These are phyloP conservation scores for Pythium phragmitis DNA, from an alignment of 352 stramenopile genomes.

Conservation along the genomic window DNA sequence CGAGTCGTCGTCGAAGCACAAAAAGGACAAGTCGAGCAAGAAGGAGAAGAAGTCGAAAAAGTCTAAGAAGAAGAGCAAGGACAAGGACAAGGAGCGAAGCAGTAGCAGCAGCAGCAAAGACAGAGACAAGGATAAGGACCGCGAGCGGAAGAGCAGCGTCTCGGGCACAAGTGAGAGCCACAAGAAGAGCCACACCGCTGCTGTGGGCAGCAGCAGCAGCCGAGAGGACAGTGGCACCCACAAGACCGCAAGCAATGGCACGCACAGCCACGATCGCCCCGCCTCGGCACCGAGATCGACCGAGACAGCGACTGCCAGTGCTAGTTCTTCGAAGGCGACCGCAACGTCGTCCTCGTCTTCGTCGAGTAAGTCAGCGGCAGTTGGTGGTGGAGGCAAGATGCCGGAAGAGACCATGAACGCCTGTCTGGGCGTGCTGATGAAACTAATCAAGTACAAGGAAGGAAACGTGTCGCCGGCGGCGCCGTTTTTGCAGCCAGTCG, in stretches of 20 bases:
- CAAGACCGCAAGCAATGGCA: neutral
- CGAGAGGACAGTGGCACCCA: neutral
- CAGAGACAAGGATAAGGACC: constrained; percentile 30
- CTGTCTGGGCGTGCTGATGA: constrained; percentile 71
- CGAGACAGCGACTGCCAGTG: neutral
- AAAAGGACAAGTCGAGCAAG: constrained; percentile 61
- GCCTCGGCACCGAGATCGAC: neutral
- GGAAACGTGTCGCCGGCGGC: constrained; percentile 63
- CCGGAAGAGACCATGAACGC: constrained; percentile 47
- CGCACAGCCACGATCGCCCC: neutral
- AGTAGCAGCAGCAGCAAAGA: constrained; percentile 10
- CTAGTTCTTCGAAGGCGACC: neutral
- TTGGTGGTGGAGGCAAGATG: constrained; percentile 39
- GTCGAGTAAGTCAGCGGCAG: neutral
- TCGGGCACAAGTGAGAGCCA: neutral
- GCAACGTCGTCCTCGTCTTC: neutral
- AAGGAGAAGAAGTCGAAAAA: constrained; percentile 62
- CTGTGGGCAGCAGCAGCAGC: neutral
- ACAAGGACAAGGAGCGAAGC: constrained; percentile 49
- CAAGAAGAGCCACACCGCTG: constrained; percentile 16
- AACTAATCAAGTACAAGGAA: constrained; percentile 87
- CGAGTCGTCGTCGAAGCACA: constrained; percentile 22
- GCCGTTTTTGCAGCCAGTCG: constrained; percentile 80
- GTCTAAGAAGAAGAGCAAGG: constrained; percentile 71
- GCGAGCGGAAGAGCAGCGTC: constrained; percentile 24